Conservation (phyloP, 2,329 filamentous ascomycete species). For the Fusarium sarcochroum region DNA sequence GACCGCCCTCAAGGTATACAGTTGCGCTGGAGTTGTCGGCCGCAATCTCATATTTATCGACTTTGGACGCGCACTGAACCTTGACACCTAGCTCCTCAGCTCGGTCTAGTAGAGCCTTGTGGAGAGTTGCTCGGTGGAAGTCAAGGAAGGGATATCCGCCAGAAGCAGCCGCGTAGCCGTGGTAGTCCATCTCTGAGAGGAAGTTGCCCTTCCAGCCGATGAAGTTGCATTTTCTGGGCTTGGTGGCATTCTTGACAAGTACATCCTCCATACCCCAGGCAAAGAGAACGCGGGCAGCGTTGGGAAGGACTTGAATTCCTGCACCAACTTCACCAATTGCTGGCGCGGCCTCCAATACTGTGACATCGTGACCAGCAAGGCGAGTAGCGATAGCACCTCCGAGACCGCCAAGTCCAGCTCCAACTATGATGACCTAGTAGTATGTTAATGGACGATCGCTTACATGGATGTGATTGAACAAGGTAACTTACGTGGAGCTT, state of each 20-base stretch:
- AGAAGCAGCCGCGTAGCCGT: conserved; percentile 37
- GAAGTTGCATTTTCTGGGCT: conserved; percentile 46
- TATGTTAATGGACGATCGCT: background rate
- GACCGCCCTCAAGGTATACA: background rate
- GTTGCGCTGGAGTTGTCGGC: conserved; percentile 2
- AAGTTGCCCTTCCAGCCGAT: conserved; percentile 46
- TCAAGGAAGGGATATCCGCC: conserved; percentile 59
- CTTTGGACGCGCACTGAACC: conserved; percentile 4
- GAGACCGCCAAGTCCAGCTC: conserved; percentile 47
- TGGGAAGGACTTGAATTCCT: conserved; percentile 48
- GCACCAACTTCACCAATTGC: conserved; percentile 48
- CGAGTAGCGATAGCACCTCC: conserved; percentile 44
- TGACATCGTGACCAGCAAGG: conserved; percentile 46
- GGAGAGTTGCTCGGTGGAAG: conserved; percentile 53
- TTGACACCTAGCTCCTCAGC: background rate
- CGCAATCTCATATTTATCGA: conserved; percentile 3
- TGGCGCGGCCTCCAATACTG: conserved; percentile 44
- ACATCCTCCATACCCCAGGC: conserved; percentile 45
- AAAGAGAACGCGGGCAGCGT: conserved; percentile 41
- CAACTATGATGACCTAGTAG: conserved; percentile 39
- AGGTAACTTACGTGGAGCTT: conserved; percentile 1
- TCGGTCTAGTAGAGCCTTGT: background rate
- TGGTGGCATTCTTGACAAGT: conserved; percentile 37
- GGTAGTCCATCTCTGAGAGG: conserved; percentile 45
- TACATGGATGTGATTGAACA: too few relatives aligned